Evolutionary conservation across 768 basidiomycete species (phyloP), one percentile per base, ranked within the genome.

Genomic region (Phylloporus scabripes): DNA sequence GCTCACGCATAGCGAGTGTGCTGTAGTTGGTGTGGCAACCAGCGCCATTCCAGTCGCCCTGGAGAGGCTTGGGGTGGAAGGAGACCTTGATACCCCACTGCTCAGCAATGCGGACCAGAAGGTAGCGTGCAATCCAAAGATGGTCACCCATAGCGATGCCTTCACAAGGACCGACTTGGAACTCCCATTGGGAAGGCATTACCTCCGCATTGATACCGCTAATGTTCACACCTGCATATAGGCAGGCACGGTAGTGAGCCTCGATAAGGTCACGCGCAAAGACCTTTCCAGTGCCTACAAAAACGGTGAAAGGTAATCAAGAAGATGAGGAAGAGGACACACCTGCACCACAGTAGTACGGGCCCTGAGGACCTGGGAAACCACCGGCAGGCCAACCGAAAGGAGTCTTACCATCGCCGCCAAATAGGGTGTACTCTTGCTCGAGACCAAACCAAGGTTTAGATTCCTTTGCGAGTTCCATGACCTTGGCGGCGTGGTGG

Each of bases 141-240:
- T 99, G 95, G 70, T 99, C 96, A 59, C 96, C 96, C 92, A 98
- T 95, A 51, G 86, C 77, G 69, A 98, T 97, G 47, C 96, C 96
- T 68, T 90, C 87, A 62, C 95, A 98, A 26, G 96, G 96, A 46
- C 96, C 95, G 59, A 99, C 92, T 72, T 99, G 96, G 87, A 95
- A 99, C 75, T 99, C 96, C 96, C 96, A 99, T 70, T 99, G 96
- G 48, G 94, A 85, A 14, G 96, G 95, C 95, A 98, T 98, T 53
- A 98, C 95, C 73, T 98, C 96, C 52, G 95, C 95, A 69, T 98
- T 99, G 75, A 99, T 97, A 66, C 96, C 96, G 58, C 90, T 92
- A 74, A 98, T 98, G 76, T 92, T 93, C 73, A 99, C 80, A 58
- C 93, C 94, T 48, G 93, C 73, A 67, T 95, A 94, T 46, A 95